Percentiles rank a stretch among this genome's conserved stretches.
Conservation (phyloP, 108 stramenopile species). For the Conticribra weissflogii region DNA sequence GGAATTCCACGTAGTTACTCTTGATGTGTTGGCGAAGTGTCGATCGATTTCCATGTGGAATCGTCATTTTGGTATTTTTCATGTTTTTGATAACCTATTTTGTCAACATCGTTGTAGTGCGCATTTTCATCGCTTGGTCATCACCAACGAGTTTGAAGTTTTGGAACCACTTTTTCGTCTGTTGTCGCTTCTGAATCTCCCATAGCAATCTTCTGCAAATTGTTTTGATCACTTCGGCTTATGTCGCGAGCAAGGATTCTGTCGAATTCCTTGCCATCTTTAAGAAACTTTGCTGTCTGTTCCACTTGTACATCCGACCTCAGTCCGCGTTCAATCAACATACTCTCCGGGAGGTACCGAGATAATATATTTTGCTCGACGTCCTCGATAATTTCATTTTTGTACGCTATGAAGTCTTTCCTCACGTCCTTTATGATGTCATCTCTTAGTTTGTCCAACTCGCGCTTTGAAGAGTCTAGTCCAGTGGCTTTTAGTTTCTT, state of each 20-base stretch:
- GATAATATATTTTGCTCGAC: conserved; percentile 76
- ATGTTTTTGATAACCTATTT: too few species aligned
- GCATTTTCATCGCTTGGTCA: neutral
- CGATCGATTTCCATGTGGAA: too few species aligned
- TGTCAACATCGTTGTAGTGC: neutral
- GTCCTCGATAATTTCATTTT: conserved; percentile 86
- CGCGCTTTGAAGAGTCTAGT: conserved; percentile 65
- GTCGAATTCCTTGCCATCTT: conserved; percentile 63
- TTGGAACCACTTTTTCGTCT: conserved; percentile 3
- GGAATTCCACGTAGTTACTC: too few species aligned
- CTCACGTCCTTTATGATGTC: conserved; percentile 74
- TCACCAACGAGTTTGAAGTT: conserved; percentile 26
- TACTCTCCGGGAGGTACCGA: conserved; percentile 84
- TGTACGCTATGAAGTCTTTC: conserved; percentile 85
- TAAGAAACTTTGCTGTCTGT: conserved; percentile 69
- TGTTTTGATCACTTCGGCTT: neutral
- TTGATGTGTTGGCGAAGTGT: too few species aligned
- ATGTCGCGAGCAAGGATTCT: conserved; percentile 63
- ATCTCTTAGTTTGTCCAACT: conserved; percentile 68
- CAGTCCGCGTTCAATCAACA: conserved; percentile 77
- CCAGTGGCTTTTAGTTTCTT: conserved; percentile 69
- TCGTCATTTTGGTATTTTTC: too few species aligned
- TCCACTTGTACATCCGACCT: conserved; percentile 69
- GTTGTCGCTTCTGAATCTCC: conserved; percentile 20
- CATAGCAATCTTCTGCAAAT: conserved; percentile 2